Percentiles rank a stretch among this genome's conserved stretches.
These are phyloP conservation scores for Naganishia kalamii DNA, from an alignment of 768 basidiomycete genomes.

Conservation along the genomic window DNA sequence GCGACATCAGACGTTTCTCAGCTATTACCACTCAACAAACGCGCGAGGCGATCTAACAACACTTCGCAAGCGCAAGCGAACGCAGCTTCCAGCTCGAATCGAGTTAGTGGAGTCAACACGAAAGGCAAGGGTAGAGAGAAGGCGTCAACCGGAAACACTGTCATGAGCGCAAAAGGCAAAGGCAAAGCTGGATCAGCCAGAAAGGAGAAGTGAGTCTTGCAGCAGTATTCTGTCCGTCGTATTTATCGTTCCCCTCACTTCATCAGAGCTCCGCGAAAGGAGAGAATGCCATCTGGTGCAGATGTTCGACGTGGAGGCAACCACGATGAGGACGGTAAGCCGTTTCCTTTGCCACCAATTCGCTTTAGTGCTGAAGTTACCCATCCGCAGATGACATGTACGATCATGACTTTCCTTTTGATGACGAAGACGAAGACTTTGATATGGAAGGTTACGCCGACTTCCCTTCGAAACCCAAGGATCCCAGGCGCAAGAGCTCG, in stretches of 20 bases:
- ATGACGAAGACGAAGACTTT: slow-evolving; percentile 61
- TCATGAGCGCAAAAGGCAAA: slow-evolving; percentile 65
- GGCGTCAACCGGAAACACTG: slow-evolving; percentile 56
- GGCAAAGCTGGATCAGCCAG: slow-evolving; percentile 21
- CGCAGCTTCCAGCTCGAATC: not conserved
- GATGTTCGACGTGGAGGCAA: slow-evolving; percentile 18
- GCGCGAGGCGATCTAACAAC: not conserved
- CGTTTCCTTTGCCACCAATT: slow-evolving; percentile 14
- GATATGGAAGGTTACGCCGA: slow-evolving; percentile 67
- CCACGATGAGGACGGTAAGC: slow-evolving; percentile 50
- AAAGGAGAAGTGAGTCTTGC: slow-evolving; percentile 22
- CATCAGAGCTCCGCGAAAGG: slow-evolving; percentile 56
- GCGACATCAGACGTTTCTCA: slow-evolving; percentile 51
- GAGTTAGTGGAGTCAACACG: slow-evolving; percentile 49
- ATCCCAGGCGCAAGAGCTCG: not conserved
- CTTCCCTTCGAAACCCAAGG: slow-evolving; percentile 21
- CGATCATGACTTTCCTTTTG: slow-evolving; percentile 58
- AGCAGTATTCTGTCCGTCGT: not conserved
- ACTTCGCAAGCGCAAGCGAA: not conserved
- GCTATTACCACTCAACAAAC: slow-evolving; percentile 2
- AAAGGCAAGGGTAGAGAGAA: slow-evolving; percentile 56
- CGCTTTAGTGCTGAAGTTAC: not conserved
- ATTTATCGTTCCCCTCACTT: not conserved
- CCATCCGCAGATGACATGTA: not conserved
- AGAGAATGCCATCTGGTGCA: slow-evolving; percentile 22